These are phyloP conservation scores for Cladorrhinum sp. DNA, from an alignment of 2,329 filamentous ascomycete genomes.

Conservation along the genomic window DNA sequence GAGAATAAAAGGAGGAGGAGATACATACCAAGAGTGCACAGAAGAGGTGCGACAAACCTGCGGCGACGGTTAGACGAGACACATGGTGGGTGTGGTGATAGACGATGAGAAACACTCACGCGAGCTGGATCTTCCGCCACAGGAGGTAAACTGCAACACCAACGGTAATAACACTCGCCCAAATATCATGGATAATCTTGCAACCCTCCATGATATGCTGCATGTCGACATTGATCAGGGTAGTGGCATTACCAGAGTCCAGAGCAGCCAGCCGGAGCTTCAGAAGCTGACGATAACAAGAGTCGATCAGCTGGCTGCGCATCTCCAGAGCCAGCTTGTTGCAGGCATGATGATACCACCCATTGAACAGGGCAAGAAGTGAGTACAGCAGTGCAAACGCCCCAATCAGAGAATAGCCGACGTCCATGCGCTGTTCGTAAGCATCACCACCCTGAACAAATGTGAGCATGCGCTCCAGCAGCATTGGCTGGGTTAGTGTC, in stretches of 20 bases:
- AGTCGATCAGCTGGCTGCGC: conserved; percentile 11
- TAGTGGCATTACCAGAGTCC: conserved; percentile 11
- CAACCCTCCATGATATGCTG: conserved; percentile 16
- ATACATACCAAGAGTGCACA: conserved; percentile 12
- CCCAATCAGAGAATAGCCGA: conserved; percentile 12
- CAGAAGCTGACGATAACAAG: conserved; percentile 11
- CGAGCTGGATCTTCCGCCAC: conserved; percentile 13
- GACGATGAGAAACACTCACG: neutral
- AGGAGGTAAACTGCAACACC: conserved; percentile 11
- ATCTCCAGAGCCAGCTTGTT: conserved; percentile 14
- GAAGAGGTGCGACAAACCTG: conserved; percentile 12
- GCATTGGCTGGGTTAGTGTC: conserved; percentile 12
- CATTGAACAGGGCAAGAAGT: conserved; percentile 12
- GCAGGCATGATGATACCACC: conserved; percentile 12
- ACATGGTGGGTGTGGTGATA: neutral
- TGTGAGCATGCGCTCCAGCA: conserved; percentile 13
- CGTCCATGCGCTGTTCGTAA: conserved; percentile 7
- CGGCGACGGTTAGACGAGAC: neutral
- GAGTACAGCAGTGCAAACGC: conserved; percentile 10
- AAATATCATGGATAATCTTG: conserved; percentile 15
- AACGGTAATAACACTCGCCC: conserved; percentile 12
- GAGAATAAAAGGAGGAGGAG: neutral
- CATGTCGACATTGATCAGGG: conserved; percentile 15
- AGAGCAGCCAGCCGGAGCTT: conserved; percentile 9
- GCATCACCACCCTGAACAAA: conserved; percentile 10